Base-by-base conservation (phyloP, 306 rosid genomes). In the Malus asiatica region DNA sequence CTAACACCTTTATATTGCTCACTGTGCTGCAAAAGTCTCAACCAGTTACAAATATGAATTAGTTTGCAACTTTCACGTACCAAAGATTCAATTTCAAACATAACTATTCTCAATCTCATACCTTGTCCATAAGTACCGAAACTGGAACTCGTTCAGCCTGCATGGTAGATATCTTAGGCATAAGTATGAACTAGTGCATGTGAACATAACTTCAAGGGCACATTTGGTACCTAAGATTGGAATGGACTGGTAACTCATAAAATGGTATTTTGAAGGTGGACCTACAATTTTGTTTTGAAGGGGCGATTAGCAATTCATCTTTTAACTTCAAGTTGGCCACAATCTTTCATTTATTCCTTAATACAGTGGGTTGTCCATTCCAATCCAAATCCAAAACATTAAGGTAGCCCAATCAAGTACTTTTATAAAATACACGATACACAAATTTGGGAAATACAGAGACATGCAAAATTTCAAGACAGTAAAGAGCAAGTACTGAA, bases 111-210 rank as follows among this genome's bases (percentile, higher is more conserved):
- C 68, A 67, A 40, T 61, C 65, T 32, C 22, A 74, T 71, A 92
- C 97, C 98, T 92, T 89, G 82, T 89, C 97, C 74, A 78, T 80
- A 62, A 95, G 88, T 83, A 95, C 83, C 79, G 60, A 67, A 66
- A 88, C 96, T 45, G 98, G 93, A 97, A 90, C 92, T 68, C 97
- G 78, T 63, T 92, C 87, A 77, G 90, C 98, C 97, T 95, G 91
- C 73, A 74, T 65, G 70, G 81, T n/a, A 83, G 66, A 79, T 52
- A 45, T 75, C 65, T 75, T 66, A 67, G 77, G 46, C 38, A 68
- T 51, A 74, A 57, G 11, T 25, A 58, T 1, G 40, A 40, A 25
- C 27, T 73, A 40, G 18, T 73, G 68, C 42, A 23, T 55, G 42
- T 63, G 42, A 15, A 63, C 42, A 63, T 63, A 15, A 29, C 68